Percentiles rank a stretch among this genome's conserved stretches.
Evolutionary conservation across 805 yeast species (phyloP).

Genomic region (Candida ovalis): DNA sequence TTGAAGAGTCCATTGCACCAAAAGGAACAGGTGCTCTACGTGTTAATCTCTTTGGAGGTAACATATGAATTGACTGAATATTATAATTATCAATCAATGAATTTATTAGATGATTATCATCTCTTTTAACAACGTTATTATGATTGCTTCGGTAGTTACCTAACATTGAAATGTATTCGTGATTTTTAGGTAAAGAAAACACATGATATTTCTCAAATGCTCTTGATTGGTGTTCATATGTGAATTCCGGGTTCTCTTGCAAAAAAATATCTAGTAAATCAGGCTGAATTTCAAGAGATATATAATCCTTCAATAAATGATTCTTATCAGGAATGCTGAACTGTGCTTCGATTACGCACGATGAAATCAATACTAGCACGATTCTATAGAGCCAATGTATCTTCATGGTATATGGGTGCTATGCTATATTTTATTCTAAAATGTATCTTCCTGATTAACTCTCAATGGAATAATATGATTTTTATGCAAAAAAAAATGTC

Average conservation of each 20-base stretch:
- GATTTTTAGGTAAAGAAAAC: slow-evolving; percentile 50
- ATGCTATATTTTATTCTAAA: not conserved
- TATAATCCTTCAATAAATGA: slow-evolving; percentile 50
- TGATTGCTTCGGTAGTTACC: slow-evolving; percentile 35
- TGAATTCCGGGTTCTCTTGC: slow-evolving; percentile 39
- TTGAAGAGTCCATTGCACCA: slow-evolving; percentile 47
- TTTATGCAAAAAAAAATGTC: not conserved
- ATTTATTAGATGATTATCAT: slow-evolving; percentile 22
- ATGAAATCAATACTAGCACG: not conserved
- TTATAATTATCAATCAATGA: slow-evolving; percentile 28
- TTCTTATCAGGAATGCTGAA: slow-evolving; percentile 35
- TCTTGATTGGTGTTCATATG: slow-evolving; percentile 61
- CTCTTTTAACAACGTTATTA: slow-evolving; percentile 29
- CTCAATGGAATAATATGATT: not conserved
- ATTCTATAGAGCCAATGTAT: slow-evolving; percentile 2
- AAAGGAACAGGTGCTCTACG: slow-evolving; percentile 56
- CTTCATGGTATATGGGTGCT: slow-evolving; percentile 1
- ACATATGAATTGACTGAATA: slow-evolving; percentile 47
- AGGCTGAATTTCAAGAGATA: slow-evolving; percentile 52
- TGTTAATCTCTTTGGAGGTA: slow-evolving; percentile 49
- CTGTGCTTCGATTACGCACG: not conserved
- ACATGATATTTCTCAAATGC: slow-evolving; percentile 63
- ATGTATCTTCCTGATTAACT: not conserved
- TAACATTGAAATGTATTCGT: slow-evolving; percentile 30
- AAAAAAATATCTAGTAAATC: slow-evolving; percentile 36